Base-by-base conservation (phyloP, 2,329 filamentous ascomycete genomes). In the Colletotrichum abscissum region DNA sequence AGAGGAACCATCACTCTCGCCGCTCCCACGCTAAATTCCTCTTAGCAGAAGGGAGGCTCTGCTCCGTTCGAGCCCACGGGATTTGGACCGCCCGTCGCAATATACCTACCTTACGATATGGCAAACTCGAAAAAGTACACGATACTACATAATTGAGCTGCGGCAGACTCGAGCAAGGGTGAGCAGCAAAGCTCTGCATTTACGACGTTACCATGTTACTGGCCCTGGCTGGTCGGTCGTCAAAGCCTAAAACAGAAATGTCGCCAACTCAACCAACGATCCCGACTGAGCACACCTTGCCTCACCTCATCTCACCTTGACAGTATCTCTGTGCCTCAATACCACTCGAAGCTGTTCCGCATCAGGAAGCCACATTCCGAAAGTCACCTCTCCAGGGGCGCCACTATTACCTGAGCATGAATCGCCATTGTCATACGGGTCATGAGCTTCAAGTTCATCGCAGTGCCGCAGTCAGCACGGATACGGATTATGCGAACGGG, bases 361-460 rank as follows among this genome's bases (percentile, higher is more conserved):
- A 52, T 38, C 57, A 28, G 49, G 35, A 63, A 35, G 49, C 68
- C 69, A 63, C 54, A 19, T 58, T 35, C 26, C 57, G 57, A 9
- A n/a, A n/a, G 56, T 57, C 57, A 12, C 66, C 38, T 69, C 24
- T 55, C 24, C 46, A 67, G 33, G 46, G 46, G 28, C 58, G 52
- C 33, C 26, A 69, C 28, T 33, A 11, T 46, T 59, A 30, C 58
- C 24, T 38, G 28, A 24, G n/a, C 33, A 55, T 76, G 74, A 75
- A 57, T 77, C 76, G 71, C 76, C 77, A 79, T 42, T 42, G 38
- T 19, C 77, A 78, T 77, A 75, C 55, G 49, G 67, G 76, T 79
- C 78, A 79, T 38, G 42, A 56, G 19, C 52, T 74, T 54, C 42
- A 42, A 54, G 19, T 26, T 24, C 60, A 24, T n/a, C 60, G 14